A percentile compares a stretch with the other conserved stretches of the same genome.
phyloP scores from a whole-genome alignment of 371 early-diverging fungal genomes.

The Mucor plumbeus region DNA sequence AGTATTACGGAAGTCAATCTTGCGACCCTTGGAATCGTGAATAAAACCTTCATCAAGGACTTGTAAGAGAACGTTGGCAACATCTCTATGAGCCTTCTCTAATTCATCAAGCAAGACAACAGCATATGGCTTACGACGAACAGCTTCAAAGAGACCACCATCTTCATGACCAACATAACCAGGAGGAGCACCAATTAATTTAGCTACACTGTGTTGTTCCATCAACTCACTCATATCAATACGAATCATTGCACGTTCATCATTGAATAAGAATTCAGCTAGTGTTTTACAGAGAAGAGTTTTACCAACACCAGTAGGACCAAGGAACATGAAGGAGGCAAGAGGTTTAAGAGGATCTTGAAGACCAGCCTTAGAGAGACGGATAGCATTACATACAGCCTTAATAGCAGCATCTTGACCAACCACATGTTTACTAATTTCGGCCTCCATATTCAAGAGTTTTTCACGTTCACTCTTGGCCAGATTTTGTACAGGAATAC shows the following conservation, averaged over 20 bases:
- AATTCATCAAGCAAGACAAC: conserved; percentile 93
- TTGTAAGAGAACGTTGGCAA: conserved; percentile 79
- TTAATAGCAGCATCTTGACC: conserved; percentile 88
- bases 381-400: conserved; percentile 77
- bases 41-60: conserved; percentile 93
- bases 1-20: conserved; percentile 90
- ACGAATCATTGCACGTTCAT: conserved; percentile 82
- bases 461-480: conserved; percentile 83
- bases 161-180: conserved; percentile 89
- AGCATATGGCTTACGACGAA: conserved; percentile 88
- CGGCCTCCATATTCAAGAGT: conserved; percentile 80
- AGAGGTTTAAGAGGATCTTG: conserved; percentile 81
- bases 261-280: conserved; percentile 87
- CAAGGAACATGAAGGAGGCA: conserved; percentile 92
- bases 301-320: conserved; percentile 93
- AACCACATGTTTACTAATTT: conserved; percentile 73
- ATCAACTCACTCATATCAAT: conserved; percentile 95
- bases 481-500: conserved; percentile 85
- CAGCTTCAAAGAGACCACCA: conserved; percentile 90
- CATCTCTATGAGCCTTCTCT: conserved; percentile 90
- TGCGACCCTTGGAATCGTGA: conserved; percentile 85
- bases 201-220: conserved; percentile 80
- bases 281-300: conserved; percentile 86
- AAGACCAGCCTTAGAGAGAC: conserved; percentile 83
- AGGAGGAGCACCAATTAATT: conserved; percentile 92